phyloP scores from a whole-genome alignment of 371 early-diverging fungal genomes.

The Actinomortierella ambigua region DNA sequence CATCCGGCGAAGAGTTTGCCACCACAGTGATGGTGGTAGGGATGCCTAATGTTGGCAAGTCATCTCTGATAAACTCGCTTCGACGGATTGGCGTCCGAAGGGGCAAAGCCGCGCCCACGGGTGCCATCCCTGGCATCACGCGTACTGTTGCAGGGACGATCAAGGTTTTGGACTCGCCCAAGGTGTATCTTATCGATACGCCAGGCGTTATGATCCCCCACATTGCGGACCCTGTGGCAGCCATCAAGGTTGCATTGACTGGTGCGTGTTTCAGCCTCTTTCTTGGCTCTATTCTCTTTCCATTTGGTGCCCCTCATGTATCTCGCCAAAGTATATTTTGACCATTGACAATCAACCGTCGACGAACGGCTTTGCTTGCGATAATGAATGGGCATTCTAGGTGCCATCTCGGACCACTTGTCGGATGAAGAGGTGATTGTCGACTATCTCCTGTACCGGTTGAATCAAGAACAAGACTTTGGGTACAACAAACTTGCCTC shows the following conservation, averaged over 20 bases:
- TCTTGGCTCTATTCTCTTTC: background rate
- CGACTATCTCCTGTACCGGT: conserved; percentile 85
- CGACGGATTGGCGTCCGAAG: conserved; percentile 72
- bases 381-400: conserved; percentile 26
- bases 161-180: conserved; percentile 85
- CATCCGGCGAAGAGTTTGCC: conserved; percentile 33
- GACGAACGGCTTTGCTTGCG: conserved; percentile 7
- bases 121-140: conserved; percentile 91
- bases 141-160: conserved; percentile 80
- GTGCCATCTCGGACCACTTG: conserved; percentile 87
- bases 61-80: conserved; percentile 88
- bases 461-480: conserved; percentile 64
- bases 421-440: conserved; percentile 83
- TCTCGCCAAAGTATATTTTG: conserved; percentile 9
- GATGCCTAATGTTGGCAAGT: conserved; percentile 97
- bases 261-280: conserved; percentile 45
- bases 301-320: background rate
- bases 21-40: conserved; percentile 87
- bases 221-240: conserved; percentile 75
- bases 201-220: conserved; percentile 91
- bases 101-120: conserved; percentile 84
- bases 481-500: conserved; percentile 33
- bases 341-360: conserved; percentile 19
- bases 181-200: conserved; percentile 90
- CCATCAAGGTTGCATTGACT: conserved; percentile 83